Evolutionary conservation across 164 flowering plant genomes (phyloP).

Genomic region (Dillenia suffruticosa): DNA sequence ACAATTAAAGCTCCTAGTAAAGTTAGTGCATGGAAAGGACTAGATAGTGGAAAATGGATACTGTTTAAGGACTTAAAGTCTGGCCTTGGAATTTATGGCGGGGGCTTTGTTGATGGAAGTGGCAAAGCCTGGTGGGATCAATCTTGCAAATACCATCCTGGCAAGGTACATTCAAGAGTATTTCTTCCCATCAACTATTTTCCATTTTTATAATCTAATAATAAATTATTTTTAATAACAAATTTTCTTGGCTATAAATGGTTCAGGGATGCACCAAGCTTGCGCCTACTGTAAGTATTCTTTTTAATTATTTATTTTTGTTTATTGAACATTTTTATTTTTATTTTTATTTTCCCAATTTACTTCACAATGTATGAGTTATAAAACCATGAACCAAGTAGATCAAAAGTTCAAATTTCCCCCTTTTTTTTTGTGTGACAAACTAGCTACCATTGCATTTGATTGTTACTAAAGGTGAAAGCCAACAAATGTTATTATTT

Average conservation of each 20-base stretch:
- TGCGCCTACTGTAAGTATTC: slow-evolving; percentile 1
- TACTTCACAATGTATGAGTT: slow-evolving; percentile 4
- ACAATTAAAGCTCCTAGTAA: slow-evolving; percentile 3
- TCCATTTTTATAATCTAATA: neutral
- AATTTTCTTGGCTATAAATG: neutral
- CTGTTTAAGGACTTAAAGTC: neutral
- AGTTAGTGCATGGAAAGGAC: slow-evolving; percentile 5
- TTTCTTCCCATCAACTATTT: neutral
- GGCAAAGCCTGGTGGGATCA: slow-evolving; percentile 18
- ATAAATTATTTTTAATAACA: neutral
- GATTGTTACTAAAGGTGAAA: too few relatives aligned
- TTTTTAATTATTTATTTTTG: too few relatives aligned
- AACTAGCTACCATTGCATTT: too few relatives aligned
- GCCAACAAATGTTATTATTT: too few relatives aligned
- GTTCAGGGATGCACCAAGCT: neutral
- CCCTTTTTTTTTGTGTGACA: too few relatives aligned
- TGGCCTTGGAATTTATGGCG: slow-evolving; percentile 9
- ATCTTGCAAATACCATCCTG: slow-evolving; percentile 13
- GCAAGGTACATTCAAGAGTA: neutral
- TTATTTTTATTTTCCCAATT: neutral
- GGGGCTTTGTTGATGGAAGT: slow-evolving; percentile 10
- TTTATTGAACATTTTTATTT: neutral
- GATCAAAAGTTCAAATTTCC: neutral
- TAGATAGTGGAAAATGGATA: slow-evolving; percentile 10
- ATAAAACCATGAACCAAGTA: neutral